Conservation (phyloP, 352 stramenopile genomes). For the Phytophthora vignae region DNA sequence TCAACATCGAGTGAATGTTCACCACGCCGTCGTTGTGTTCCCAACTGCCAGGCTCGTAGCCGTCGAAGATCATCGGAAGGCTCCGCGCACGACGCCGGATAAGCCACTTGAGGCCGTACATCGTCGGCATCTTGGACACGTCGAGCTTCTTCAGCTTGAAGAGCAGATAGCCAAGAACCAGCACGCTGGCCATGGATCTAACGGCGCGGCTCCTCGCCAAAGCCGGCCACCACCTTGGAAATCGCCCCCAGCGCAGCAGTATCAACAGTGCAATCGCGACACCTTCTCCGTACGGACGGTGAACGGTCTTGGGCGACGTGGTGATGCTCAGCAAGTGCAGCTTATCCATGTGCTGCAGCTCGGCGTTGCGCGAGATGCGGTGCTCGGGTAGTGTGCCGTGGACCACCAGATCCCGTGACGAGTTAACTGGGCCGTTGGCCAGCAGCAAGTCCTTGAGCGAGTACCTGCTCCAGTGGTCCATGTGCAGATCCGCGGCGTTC, state of each 20-base stretch:
- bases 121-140: conserved; percentile 66
- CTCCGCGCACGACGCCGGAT: conserved; percentile 58
- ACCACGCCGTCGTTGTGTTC: conserved; percentile 80
- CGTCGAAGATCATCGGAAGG: conserved; percentile 68
- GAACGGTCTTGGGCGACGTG: conserved; percentile 59
- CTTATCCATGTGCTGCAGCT: conserved; percentile 68
- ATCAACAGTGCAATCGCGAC: conserved; percentile 23
- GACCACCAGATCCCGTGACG: conserved; percentile 53
- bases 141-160: conserved; percentile 59
- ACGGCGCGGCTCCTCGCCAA: conserved; percentile 18
- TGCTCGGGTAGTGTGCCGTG: conserved; percentile 59
- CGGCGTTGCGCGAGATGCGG: conserved; percentile 56
- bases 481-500: conserved; percentile 54
- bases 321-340: conserved; percentile 74
- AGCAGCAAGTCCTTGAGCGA: conserved; percentile 47
- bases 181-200: conserved; percentile 16
- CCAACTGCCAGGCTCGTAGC: conserved; percentile 68
- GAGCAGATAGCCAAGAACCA: conserved; percentile 40
- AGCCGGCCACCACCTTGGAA: conserved; percentile 32
- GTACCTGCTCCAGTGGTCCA: conserved; percentile 61
- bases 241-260: conserved; percentile 31
- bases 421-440: conserved; percentile 43
- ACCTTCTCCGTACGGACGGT: conserved; percentile 47
- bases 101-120: conserved; percentile 70
- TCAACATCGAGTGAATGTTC: conserved; percentile 78